Percentiles rank a stretch among this genome's conserved stretches.
Evolutionary conservation across 805 yeast species (phyloP).

Genomic region (Maudiozyma serrabonitensis): DNA sequence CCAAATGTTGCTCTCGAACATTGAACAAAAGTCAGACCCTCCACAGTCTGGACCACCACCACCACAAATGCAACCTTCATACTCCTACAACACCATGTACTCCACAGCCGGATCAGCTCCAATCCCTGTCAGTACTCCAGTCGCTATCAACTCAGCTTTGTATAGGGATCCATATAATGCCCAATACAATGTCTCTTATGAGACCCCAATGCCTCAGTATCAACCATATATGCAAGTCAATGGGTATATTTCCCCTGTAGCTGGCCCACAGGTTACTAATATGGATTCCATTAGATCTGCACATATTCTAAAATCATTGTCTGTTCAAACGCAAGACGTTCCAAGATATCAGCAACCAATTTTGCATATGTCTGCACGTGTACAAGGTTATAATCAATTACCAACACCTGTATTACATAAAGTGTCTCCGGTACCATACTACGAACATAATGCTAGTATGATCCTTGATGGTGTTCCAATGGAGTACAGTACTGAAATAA

Average conservation of each 20-base stretch:
- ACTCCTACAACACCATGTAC: neutral
- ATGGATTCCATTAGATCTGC: constrained; percentile 1
- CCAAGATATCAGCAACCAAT: constrained; percentile 1
- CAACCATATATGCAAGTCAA: neutral
- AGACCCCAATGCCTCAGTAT: neutral
- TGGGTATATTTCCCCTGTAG: neutral
- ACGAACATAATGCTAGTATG: neutral
- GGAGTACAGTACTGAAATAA: neutral
- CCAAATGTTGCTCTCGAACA: neutral
- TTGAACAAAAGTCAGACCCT: neutral
- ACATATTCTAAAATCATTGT: neutral
- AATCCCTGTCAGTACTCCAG: neutral
- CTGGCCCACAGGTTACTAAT: neutral
- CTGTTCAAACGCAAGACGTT: neutral
- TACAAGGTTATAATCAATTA: neutral
- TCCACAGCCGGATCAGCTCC: neutral
- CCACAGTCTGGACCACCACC: neutral
- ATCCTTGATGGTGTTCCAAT: neutral
- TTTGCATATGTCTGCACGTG: neutral
- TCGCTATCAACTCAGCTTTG: neutral
- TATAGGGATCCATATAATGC: neutral
- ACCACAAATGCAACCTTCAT: neutral
- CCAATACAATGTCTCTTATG: neutral
- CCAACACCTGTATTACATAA: neutral
- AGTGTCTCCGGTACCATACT: neutral